Base-by-base conservation (phyloP, 176 grass and related monocot species). In the Oryza glumipatula region DNA sequence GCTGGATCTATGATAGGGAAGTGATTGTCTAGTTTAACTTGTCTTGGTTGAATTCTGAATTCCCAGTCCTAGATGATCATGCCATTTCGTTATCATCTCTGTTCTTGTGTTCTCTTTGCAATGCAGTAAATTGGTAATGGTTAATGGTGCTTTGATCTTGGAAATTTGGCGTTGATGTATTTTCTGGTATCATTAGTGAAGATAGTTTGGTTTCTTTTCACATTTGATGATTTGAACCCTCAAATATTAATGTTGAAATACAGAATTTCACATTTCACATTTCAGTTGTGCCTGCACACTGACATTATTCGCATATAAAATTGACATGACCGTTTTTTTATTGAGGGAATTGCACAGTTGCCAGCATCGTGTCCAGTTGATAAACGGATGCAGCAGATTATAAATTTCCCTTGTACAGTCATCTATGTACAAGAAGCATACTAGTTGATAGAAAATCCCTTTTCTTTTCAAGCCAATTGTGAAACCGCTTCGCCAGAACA, bases 1-100 rank as follows among this genome's bases (percentile, higher is more conserved):
- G 96, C 65, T 98, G 96, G 96, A 80, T 98, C 74, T 98, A 84
- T 76, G 93, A 93, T 38, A 85, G 88, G 83, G 91, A 92, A 78
- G 89, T 92, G 64, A 21, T 72, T 67, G 51, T 94, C 6, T 92
- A 94, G 81, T 8, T 8, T 23, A 63, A 15, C 7, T 17, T 39
- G 24, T 11, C 21, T 30, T 35, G 52, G 26, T n/a, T 51, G 64
- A 67, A 23, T 83, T 66, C 8, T 26, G 67, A 76, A 17, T 56
- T 56, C 12, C 58, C 30, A 73, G 48, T 23, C 58, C n/a, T 21
- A 22, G 9, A 77, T 13, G 64, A 51, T 75, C 51, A 22, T 70
- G 39, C 19, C 12, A 51, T 80, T 51, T 49, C 77, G 30, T 15
- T 77, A 12, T 49, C n/a, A 9, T 49, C 11, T 81, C 48, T 80